A percentile compares a stretch with the other conserved stretches of the same genome.
Evolutionary conservation across 768 basidiomycete genomes (phyloP).

Genomic region (Russula sp.): DNA sequence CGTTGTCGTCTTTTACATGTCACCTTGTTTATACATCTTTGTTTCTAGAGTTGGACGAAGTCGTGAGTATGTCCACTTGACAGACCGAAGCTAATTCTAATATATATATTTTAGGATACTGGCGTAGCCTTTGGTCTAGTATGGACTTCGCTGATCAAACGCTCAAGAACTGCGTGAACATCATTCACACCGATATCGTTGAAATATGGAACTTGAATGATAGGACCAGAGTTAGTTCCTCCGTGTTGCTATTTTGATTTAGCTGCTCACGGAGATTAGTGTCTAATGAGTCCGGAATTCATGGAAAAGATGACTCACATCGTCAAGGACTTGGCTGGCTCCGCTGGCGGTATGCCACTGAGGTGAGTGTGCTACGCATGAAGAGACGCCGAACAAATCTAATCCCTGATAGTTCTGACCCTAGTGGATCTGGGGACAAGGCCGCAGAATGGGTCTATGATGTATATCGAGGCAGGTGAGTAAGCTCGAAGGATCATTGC

Average conservation of each 20-base stretch:
- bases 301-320: conserved; percentile 2
- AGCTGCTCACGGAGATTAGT: neutral
- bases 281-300: neutral
- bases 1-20: neutral
- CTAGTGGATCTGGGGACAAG: neutral
- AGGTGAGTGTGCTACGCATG: neutral
- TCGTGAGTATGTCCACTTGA: neutral
- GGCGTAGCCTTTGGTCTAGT: conserved; percentile 1
- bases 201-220: conserved; percentile 8
- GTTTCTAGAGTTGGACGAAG: neutral
- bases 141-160: neutral
- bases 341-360: neutral
- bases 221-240: neutral
- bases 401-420: neutral
- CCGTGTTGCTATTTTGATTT: neutral
- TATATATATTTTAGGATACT: neutral
- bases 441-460: neutral
- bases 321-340: neutral
- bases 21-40: too few species aligned
- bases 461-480: neutral
- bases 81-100: neutral
- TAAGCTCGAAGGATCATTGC: neutral
- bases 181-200: neutral
- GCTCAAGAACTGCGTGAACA: neutral
- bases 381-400: neutral